These are phyloP conservation scores for Liquidambar formosana DNA, from an alignment of 164 flowering plant species.

Conservation along the genomic window DNA sequence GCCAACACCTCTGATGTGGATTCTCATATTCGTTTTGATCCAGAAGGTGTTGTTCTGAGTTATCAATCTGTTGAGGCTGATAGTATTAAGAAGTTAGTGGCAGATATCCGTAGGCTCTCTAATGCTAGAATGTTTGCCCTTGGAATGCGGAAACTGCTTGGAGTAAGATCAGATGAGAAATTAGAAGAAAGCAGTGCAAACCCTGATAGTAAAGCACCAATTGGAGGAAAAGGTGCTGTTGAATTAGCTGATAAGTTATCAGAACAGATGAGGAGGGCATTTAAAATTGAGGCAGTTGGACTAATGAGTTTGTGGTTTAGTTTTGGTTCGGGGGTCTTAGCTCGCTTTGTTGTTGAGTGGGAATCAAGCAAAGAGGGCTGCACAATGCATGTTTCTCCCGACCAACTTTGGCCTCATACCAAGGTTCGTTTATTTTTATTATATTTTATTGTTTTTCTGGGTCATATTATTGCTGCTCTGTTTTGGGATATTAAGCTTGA, in stretches of 20 bases:
- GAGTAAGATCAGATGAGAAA: constrained; percentile 76
- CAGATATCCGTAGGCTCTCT: constrained; percentile 85
- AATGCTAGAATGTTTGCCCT: constrained; percentile 91
- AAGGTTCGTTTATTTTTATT: constrained; percentile 55
- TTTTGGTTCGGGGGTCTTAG: constrained; percentile 87
- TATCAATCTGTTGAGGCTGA: constrained; percentile 82
- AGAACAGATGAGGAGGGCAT: constrained; percentile 81
- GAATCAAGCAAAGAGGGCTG: constrained; percentile 96
- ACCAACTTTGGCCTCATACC: constrained; percentile 99
- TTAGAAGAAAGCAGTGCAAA: constrained; percentile 51
- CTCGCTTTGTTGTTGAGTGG: constrained; percentile 99
- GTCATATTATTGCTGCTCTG: not conserved
- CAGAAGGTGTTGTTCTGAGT: constrained; percentile 87
- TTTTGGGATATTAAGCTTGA: not conserved
- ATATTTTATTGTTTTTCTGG: not conserved
- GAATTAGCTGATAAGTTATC: constrained; percentile 62
- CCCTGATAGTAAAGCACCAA: constrained; percentile 46
- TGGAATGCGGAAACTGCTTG: constrained; percentile 92
- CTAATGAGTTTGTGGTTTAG: constrained; percentile 97
- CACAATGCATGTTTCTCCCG: constrained; percentile 99
- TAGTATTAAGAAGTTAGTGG: constrained; percentile 83
- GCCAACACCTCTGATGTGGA: constrained; percentile 93
- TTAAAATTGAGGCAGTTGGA: constrained; percentile 96
- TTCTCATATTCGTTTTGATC: constrained; percentile 91
- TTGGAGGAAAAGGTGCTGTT: constrained; percentile 40